Evolutionary conservation across 2,329 filamentous ascomycete species (phyloP), one percentile per base, ranked within the genome.

Genomic region (Diaporthe vaccinii): DNA sequence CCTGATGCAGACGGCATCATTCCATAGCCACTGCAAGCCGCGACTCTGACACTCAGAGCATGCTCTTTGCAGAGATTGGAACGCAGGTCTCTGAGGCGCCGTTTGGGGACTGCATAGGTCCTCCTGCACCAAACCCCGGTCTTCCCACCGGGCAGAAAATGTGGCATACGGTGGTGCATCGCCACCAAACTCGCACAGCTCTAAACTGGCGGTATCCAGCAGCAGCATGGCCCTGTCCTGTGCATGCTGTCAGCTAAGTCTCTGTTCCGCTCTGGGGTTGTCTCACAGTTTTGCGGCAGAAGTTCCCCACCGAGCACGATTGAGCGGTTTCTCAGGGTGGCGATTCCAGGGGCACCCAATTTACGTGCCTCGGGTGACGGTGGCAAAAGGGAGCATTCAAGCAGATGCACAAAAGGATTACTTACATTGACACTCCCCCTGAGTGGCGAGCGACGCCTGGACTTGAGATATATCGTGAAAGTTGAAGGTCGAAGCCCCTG

Each of bases 21-120:
- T 74, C 73, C 73, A 74, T 10, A 74, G 62, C 73, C 73, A 74
- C 4, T 44, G 8, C 12, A 71, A 20, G 34, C 31, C 44, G 17
- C 22, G n/a, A 15, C 25, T 20, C 9, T 25, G 44, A 49, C 25
- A 34, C 49, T 67, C 28, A 6, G 20, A n/a, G 28, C 61, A 67
- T n/a, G 41, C 61, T n/a, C 22, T 49, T 15, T 67, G 58, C 22
- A 62, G 58, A 7, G 41, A 55, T 8, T 7, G 15, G 28, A 59
- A 31, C 7, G 31, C 55, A 1, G 72, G 51, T n/a, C 17, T 65
- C 34, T 22, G 49, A 14, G 2, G 20, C 20, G 49, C 59, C 22
- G 28, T 28, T 14, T 69, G 28, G 36, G 41, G 36, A 12, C 28
- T 44, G 25, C 28, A 15, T 1, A 53, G n/a, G 36, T 73, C 59